Percentiles rank a stretch among this genome's conserved stretches.
phyloP scores from a whole-genome alignment of 208 protist genomes.

The Wallacemonas sp. region DNA sequence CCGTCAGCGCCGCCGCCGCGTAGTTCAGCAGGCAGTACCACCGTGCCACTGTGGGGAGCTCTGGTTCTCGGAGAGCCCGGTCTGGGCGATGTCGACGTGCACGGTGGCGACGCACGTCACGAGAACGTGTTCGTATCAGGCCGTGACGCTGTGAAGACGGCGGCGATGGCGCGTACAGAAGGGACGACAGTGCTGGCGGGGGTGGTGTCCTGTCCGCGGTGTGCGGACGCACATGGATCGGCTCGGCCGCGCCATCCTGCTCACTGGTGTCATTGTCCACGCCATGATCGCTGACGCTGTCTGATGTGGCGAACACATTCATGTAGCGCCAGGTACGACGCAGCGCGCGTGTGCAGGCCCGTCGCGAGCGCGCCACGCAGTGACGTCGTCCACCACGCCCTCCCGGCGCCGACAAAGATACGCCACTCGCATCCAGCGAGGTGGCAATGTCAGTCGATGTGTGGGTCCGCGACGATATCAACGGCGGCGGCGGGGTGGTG shows the following conservation, averaged over 20 bases:
- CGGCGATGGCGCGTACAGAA: not conserved
- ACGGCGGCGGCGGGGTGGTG: no score
- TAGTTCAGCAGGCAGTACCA: constrained; percentile 48
- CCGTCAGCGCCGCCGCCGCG: constrained; percentile 18
- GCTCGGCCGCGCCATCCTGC: not conserved
- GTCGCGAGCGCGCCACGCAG: not conserved
- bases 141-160: no score
- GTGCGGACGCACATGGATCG: not conserved
- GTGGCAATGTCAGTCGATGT: no score
- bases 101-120: not conserved
- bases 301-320: constrained; percentile 24
- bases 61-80: not conserved
- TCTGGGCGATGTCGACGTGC: not conserved
- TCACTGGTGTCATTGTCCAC: not conserved
- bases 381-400: not conserved
- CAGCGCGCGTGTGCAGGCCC: constrained; percentile 5
- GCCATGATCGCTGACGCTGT: not conserved
- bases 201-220: not conserved
- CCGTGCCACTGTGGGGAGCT: constrained; percentile 24
- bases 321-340: constrained; percentile 20
- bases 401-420: not conserved
- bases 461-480: no score
- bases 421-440: not conserved
- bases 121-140: not conserved
- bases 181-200: not conserved